These are phyloP conservation scores for Piper betle DNA, from an alignment of 164 flowering plant genomes.

Conservation along the genomic window DNA sequence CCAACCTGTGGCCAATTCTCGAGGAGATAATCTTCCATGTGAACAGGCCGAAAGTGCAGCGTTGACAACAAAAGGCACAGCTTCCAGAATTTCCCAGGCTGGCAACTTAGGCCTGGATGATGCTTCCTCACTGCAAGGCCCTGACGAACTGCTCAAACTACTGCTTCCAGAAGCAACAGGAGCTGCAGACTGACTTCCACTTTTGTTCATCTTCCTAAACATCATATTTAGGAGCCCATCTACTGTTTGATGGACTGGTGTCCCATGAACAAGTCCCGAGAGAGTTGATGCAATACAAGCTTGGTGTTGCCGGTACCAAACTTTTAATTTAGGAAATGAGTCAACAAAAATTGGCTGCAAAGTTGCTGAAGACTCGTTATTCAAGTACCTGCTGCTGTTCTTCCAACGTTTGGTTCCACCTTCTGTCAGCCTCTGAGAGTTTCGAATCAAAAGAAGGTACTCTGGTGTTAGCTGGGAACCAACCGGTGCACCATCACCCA, in stretches of 20 bases:
- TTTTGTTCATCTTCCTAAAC: conserved; percentile 55
- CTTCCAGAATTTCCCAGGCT: conserved; percentile 97
- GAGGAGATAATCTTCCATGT: conserved; percentile 86
- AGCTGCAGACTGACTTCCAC: conserved; percentile 45
- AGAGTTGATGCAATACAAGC: conserved; percentile 88
- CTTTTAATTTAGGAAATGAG: conserved; percentile 79
- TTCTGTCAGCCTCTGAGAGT: conserved; percentile 54
- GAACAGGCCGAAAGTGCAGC: conserved; percentile 96
- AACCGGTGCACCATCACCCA: conserved; percentile 81
- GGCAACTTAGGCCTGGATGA: conserved; percentile 61
- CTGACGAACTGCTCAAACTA: conserved; percentile 55
- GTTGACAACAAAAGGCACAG: conserved; percentile 93
- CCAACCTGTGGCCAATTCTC: conserved; percentile 91
- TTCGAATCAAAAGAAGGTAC: conserved; percentile 66
- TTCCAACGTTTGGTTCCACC: conserved; percentile 31
- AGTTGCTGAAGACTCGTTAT: conserved; percentile 32
- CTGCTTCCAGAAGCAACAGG: conserved; percentile 51
- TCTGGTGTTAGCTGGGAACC: conserved; percentile 94
- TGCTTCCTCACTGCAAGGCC: conserved; percentile 57
- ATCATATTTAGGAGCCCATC: conserved; percentile 74
- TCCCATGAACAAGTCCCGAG: conserved; percentile 77
- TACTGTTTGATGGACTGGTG: conserved; percentile 76
- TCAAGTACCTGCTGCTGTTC: conserved; percentile 33
- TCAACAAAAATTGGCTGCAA: conserved; percentile 67
- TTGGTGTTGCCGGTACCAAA: conserved; percentile 91